Base-by-base conservation (phyloP, 2,329 filamentous ascomycete species). In the Pyrenophora teres region DNA sequence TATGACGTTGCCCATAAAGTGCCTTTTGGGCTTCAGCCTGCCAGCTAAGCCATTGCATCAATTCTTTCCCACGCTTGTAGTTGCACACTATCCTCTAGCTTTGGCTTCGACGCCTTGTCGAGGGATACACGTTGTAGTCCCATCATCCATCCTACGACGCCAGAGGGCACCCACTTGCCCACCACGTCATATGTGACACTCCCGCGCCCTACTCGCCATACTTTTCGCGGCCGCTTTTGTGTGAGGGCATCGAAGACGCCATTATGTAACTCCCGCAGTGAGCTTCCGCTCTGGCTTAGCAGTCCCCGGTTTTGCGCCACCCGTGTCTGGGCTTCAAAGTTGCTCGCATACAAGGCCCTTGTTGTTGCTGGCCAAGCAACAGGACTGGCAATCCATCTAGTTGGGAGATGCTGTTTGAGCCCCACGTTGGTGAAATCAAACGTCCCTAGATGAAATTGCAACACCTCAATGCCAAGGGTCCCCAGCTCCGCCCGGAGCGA, bases 141-240 rank as follows among this genome's bases (percentile, higher is more conserved):
- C 84, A 97, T 88, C 89, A 97, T 96, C 89, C 90, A 94, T 1
- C 86, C 87, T n/a, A 97, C 88, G 13, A 97, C 71, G 2, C 86
- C 82, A 16, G 84, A 81, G 1, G 94, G 93, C 19, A 89, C 81
- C 83, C 88, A 93, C 33, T 84, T 83, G 5, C 92, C 94, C 6
- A 97, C 88, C 25, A 97, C 81, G 33, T 90, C 89, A 73, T 97
- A 97, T 0, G 92, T 80, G 49, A 88, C 81, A 43, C 91, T 90
- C 6, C 94, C 94, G 44, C 92, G 84, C 1, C 94, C 94, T 13
- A 97, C 88, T 51, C 90, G 87, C 59, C 93, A 83, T 1, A 89
- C 83, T 31, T 83, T 78, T 40, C 78, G 79, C 21, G 81, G 83
- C 41, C 71, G 70, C 60, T 83, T 83, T 37, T 84, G 82, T 58